phyloP scores from a whole-genome alignment of 768 basidiomycete species.

The Tylopilus rubrobrunneus region DNA sequence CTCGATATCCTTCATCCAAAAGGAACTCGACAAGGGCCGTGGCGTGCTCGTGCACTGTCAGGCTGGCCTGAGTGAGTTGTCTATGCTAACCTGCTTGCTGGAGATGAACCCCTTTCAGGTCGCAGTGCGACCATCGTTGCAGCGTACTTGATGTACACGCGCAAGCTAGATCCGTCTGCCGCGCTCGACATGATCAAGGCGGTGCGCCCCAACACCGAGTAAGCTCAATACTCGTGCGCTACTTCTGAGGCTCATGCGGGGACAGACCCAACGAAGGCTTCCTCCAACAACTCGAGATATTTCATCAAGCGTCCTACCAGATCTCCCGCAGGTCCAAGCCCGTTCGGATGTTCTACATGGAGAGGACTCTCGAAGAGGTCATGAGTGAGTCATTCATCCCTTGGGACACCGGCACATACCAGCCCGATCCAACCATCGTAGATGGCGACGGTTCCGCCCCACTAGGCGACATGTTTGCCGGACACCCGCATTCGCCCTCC shows the following conservation, averaged over 20 bases:
- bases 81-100: neutral
- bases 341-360: constrained; percentile 81
- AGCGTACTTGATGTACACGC: constrained; percentile 83
- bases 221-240: constrained; percentile 25
- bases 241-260: neutral
- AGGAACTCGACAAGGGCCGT: constrained; percentile 67
- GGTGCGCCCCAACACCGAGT: constrained; percentile 71
- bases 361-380: constrained; percentile 67
- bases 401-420: constrained; percentile 5
- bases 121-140: constrained; percentile 83
- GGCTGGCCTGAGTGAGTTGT: constrained; percentile 75
- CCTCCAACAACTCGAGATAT: constrained; percentile 74
- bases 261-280: constrained; percentile 85
- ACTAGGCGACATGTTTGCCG: constrained; percentile 72
- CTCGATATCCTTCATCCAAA: constrained; percentile 79
- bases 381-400: constrained; percentile 55
- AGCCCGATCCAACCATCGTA: constrained; percentile 28
- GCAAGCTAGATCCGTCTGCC: constrained; percentile 48
- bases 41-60: constrained; percentile 89
- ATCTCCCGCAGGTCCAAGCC: constrained; percentile 68
- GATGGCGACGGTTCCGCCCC: constrained; percentile 72
- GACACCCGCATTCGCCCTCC: constrained; percentile 61
- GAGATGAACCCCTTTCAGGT: constrained; percentile 39
- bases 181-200: constrained; percentile 69
- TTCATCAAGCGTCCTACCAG: constrained; percentile 66